Evolutionary conservation across 148 eudicot genomes (phyloP).

Genomic region (Gaultheria prostrata): DNA sequence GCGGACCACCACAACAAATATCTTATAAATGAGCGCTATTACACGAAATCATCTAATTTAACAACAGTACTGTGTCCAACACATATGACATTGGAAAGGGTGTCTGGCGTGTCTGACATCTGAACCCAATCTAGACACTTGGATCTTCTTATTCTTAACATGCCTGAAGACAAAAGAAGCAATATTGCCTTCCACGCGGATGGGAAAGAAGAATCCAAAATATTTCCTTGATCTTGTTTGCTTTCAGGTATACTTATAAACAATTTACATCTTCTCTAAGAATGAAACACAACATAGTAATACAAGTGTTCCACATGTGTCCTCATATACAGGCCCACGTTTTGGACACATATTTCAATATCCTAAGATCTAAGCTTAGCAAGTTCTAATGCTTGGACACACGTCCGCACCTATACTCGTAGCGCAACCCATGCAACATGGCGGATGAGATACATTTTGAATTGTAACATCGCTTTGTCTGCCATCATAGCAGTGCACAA

Average conservation of each 20-base stretch:
- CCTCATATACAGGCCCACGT: neutral
- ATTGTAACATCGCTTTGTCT: too few relatives aligned
- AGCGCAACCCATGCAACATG: neutral
- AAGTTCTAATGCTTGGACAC: neutral
- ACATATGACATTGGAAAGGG: neutral
- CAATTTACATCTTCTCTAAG: neutral
- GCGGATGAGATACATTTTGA: neutral
- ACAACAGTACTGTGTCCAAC: neutral
- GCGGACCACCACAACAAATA: neutral
- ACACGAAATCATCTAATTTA: neutral
- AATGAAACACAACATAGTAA: neutral
- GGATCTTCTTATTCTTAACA: neutral
- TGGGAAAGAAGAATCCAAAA: conserved; percentile 1
- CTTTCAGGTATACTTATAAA: neutral
- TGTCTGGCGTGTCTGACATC: neutral
- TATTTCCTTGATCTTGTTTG: neutral
- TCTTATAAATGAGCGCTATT: neutral
- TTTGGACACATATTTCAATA: neutral
- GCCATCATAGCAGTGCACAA: neutral
- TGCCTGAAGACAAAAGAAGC: neutral
- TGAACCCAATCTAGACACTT: neutral
- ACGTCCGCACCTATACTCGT: neutral
- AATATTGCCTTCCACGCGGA: neutral
- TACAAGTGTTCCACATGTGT: neutral
- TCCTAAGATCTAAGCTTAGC: neutral